Evolutionary conservation across 345 rosid species (phyloP).

Genomic region (Hibiscus mutabilis): DNA sequence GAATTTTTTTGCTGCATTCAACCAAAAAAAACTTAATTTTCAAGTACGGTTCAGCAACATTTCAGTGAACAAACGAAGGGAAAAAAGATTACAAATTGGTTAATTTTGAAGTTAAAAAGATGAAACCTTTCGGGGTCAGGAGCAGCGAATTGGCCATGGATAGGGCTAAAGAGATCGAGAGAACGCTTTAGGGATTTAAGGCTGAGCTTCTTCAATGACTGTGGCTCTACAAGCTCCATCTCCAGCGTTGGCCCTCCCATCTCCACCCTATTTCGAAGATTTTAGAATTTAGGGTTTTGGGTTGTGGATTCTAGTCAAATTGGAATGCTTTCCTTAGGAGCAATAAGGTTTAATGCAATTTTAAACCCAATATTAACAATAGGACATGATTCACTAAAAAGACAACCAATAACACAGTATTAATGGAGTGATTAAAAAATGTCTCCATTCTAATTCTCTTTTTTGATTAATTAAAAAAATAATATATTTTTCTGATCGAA

Average conservation of each 20-base stretch:
- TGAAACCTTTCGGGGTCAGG: slow-evolving; percentile 72
- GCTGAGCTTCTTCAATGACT: slow-evolving; percentile 83
- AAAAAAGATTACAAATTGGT: neutral
- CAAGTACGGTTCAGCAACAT: too few species aligned
- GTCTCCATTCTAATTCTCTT: too few species aligned
- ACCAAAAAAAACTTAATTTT: neutral
- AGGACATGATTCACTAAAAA: too few species aligned
- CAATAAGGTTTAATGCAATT: too few species aligned
- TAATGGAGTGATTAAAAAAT: too few species aligned
- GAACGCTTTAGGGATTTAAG: slow-evolving; percentile 81
- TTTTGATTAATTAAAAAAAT: too few species aligned
- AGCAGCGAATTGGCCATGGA: slow-evolving; percentile 65
- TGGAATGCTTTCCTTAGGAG: neutral
- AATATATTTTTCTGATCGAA: too few species aligned
- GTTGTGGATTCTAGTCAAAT: neutral
- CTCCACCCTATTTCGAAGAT: neutral
- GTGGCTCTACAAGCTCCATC: slow-evolving; percentile 86
- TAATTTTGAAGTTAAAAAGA: neutral
- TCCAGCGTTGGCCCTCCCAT: slow-evolving; percentile 50
- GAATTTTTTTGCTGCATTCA: too few species aligned
- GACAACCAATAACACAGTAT: too few species aligned
- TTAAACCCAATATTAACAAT: too few species aligned
- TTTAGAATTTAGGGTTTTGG: neutral
- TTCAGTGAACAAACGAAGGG: neutral
- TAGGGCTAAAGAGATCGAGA: slow-evolving; percentile 80